Conservation (phyloP, 331 rosid genomes). For the Telfairia occidentalis region DNA sequence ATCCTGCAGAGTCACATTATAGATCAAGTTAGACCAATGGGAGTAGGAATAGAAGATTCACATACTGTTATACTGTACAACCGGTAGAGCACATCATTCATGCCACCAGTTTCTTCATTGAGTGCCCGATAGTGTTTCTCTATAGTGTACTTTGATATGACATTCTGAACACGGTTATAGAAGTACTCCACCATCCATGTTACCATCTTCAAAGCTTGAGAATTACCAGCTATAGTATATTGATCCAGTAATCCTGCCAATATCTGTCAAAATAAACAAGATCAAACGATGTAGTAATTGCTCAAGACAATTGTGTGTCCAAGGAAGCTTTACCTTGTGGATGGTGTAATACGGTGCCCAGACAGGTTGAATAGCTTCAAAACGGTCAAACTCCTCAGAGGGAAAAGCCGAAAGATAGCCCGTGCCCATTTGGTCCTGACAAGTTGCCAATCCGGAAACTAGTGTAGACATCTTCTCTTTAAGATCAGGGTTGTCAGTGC, state of each 20-base stretch:
- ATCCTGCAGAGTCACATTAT: background rate
- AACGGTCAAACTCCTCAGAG: conserved; percentile 49
- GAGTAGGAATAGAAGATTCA: background rate
- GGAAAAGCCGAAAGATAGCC: conserved; percentile 98
- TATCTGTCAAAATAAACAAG: conserved; percentile 39
- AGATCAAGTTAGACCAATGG: background rate
- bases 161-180: conserved; percentile 60
- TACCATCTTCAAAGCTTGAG: conserved; percentile 49
- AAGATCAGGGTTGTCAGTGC: conserved; percentile 44
- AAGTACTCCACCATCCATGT: conserved; percentile 83
- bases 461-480: conserved; percentile 46
- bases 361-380: conserved; percentile 40
- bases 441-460: conserved; percentile 38
- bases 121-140: conserved; percentile 40
- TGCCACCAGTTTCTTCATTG: conserved; percentile 81
- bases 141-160: conserved; percentile 36
- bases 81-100: conserved; percentile 84
- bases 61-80: conserved; percentile 56
- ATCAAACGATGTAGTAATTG: conserved; percentile 1
- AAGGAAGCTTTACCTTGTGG: conserved; percentile 62
- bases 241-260: conserved; percentile 80
- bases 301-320: background rate
- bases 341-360: conserved; percentile 99
- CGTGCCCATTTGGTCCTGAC: conserved; percentile 57
- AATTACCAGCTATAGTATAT: conserved; percentile 41